Evolutionary conservation across 78 protist species (phyloP).

Genomic region (Thecamonas trahens): DNA sequence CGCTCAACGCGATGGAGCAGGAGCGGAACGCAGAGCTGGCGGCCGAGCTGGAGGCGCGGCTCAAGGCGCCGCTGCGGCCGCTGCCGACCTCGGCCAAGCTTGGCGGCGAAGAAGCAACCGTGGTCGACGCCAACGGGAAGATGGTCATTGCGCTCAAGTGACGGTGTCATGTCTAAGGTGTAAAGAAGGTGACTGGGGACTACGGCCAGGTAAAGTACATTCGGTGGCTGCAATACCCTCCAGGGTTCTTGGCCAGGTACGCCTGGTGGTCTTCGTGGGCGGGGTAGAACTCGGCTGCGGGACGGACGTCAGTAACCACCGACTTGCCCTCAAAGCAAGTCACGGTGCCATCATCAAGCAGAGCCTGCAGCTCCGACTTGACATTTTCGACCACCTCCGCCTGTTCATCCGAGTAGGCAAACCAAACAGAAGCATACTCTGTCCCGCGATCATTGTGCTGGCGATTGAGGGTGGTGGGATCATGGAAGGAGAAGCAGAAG

Average conservation of each 20-base stretch:
- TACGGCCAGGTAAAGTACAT: too few species aligned
- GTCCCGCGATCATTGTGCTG: slow-evolving; percentile 87
- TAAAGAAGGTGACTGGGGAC: too few species aligned
- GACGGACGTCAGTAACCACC: slow-evolving; percentile 43
- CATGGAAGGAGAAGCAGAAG: slow-evolving; percentile 62
- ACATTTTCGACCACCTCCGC: not conserved
- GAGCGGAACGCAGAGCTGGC: too few species aligned
- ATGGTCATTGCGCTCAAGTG: too few species aligned
- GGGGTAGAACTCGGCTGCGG: slow-evolving; percentile 26
- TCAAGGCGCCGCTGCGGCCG: too few species aligned
- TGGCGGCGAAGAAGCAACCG: too few species aligned
- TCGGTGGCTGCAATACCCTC: slow-evolving; percentile 15
- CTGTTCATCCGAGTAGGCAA: slow-evolving; percentile 52
- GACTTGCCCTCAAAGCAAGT: slow-evolving; percentile 15
- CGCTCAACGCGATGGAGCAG: not conserved
- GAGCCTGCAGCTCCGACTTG: not conserved
- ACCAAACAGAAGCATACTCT: slow-evolving; percentile 78
- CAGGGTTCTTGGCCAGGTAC: slow-evolving; percentile 38
- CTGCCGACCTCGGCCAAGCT: too few species aligned
- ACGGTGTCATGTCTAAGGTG: too few species aligned
- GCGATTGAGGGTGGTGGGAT: slow-evolving; percentile 71
- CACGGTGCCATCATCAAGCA: slow-evolving; percentile 12
- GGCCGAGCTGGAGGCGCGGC: too few species aligned
- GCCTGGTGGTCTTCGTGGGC: slow-evolving; percentile 73
- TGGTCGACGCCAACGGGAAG: too few species aligned